Base-by-base conservation (phyloP, 441 rosid species). In the Erysimum cheiri region DNA sequence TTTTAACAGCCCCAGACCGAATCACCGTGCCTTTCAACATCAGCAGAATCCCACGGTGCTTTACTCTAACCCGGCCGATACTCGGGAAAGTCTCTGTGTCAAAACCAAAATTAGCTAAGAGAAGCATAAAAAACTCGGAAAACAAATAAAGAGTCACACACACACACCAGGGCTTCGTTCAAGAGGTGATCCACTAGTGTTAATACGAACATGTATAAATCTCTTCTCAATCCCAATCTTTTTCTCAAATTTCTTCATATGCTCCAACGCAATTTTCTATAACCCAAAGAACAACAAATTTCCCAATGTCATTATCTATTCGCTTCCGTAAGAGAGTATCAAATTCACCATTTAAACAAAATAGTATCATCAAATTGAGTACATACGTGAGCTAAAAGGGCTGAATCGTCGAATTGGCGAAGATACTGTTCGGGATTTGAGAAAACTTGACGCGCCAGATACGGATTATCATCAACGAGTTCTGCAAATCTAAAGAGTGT, bases 11-110 rank as follows among this genome's bases (percentile, higher is more conserved):
- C 54, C 96, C 99, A 2, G 97, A 92, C 47, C 98, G 81, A 70
- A 89, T 95, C 28, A 95, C 91, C 1, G 96, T 95, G 56, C 99
- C 99, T 68, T 87, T 95, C 58, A 95, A 83, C 24, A 92, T 92
- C 46, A 95, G 82, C 26, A 92, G 89, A 84, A 92, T 80, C 48
- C 90, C 91, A 5, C 83, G 85, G 71, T 95, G 99, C 85, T 84
- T 92, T 67, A 92, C 98, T 78, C 98, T 88, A 65, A 95, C 81
- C 28, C 81, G 82, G n/a, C 98, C 97, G 49, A 92, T 90, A 82
- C 92, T 85, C 3, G 96, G 99, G 79, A 85, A 92, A 65, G 96
- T 80, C 56, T 90, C 97, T 95, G 73, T 29, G 28, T 28, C 28
- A 63, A 64, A 80, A 46, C 29, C 41, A 77, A 64, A 39, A 1